Percentiles rank a stretch among this genome's conserved stretches.
These are phyloP conservation scores for Fusarium buxicola DNA, from an alignment of 2,329 filamentous ascomycete genomes.

Conservation along the genomic window DNA sequence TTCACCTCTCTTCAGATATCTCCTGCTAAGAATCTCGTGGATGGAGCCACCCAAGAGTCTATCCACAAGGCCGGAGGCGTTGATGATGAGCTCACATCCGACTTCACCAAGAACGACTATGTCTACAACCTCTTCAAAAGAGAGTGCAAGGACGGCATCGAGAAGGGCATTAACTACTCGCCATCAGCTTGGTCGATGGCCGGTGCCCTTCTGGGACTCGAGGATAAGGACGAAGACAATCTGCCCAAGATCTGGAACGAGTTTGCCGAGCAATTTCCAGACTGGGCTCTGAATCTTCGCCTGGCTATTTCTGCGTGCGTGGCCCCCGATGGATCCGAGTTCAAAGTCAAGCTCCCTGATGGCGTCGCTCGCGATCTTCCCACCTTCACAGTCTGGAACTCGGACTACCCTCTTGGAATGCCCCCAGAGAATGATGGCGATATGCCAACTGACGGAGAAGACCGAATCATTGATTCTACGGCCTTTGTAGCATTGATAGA, in stretches of 20 bases:
- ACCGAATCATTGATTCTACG: background rate
- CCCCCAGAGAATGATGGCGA: background rate
- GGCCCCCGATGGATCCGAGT: background rate
- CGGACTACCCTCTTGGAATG: background rate
- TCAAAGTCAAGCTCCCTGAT: background rate
- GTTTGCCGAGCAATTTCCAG: background rate
- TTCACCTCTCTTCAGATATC: background rate
- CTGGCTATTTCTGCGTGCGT: background rate
- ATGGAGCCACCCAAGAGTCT: no score
- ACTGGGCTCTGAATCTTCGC: background rate
- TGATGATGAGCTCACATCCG: background rate
- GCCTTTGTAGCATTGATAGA: background rate
- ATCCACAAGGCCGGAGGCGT: no score
- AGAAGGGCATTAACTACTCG: background rate
- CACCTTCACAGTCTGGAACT: background rate
- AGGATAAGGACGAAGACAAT: background rate
- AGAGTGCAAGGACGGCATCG: background rate
- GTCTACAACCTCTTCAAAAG: background rate
- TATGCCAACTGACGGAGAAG: background rate
- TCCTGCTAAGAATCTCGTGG: no score
- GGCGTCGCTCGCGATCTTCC: background rate
- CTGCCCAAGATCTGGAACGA: background rate
- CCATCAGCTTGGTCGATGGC: background rate
- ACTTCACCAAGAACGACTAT: background rate
- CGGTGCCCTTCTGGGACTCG: background rate